These are phyloP conservation scores for Arabidopsis arenosa DNA, from an alignment of 345 rosid species.

Conservation along the genomic window DNA sequence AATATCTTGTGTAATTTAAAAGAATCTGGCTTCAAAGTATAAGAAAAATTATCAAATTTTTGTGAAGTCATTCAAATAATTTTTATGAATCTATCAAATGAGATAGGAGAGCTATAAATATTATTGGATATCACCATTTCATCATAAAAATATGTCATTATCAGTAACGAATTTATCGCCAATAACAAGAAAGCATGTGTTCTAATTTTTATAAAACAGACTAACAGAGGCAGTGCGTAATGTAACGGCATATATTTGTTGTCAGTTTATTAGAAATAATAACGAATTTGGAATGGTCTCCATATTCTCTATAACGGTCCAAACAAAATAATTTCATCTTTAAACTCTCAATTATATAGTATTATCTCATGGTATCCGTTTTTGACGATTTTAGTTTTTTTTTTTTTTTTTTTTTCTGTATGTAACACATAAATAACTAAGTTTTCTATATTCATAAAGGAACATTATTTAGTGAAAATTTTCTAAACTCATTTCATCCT, in stretches of 20 bases:
- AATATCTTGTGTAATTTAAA: neutral
- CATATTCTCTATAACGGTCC: neutral
- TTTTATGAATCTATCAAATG: neutral
- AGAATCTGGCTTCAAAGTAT: neutral
- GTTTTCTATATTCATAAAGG: neutral
- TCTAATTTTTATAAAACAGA: neutral
- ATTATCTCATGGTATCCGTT: neutral
- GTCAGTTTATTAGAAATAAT: neutral
- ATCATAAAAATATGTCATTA: neutral
- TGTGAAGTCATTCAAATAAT: neutral
- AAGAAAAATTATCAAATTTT: neutral
- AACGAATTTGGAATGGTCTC: neutral
- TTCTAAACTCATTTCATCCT: neutral
- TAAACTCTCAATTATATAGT: neutral
- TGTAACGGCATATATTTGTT: neutral
- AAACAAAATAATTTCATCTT: neutral
- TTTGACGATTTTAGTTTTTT: neutral
- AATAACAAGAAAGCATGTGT: neutral
- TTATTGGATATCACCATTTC: neutral
- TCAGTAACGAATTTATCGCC: neutral
- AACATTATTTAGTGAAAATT: neutral
- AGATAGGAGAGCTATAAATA: neutral
- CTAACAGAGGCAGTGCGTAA: neutral
- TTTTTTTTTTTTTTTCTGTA: neutral
- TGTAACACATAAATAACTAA: neutral